These are phyloP conservation scores for Aspergillus puulaauensis DNA, from an alignment of 2,329 filamentous ascomycete species.

Conservation along the genomic window DNA sequence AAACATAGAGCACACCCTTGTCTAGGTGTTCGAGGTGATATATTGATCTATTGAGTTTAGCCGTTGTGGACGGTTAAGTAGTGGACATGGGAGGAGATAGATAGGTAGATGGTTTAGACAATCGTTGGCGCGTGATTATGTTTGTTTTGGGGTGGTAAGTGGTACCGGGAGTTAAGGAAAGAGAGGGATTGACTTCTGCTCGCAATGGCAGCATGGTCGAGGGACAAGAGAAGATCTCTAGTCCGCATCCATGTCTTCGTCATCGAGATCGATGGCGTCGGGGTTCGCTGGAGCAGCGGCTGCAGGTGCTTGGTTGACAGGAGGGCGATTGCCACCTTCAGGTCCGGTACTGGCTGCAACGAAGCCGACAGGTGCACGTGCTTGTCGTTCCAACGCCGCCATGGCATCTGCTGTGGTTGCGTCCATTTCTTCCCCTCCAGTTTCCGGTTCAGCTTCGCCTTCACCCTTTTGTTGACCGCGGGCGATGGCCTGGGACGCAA, in stretches of 20 bases:
- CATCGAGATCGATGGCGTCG: conserved; percentile 82
- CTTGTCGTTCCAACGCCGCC: conserved; percentile 82
- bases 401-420: conserved; percentile 70
- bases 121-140: neutral
- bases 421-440: conserved; percentile 45
- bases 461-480: conserved; percentile 63
- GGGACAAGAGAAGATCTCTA: conserved; percentile 12
- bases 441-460: conserved; percentile 26
- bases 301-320: conserved; percentile 27
- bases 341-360: conserved; percentile 80
- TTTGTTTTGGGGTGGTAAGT: neutral
- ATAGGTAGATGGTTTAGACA: neutral
- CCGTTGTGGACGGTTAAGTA: neutral
- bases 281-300: conserved; percentile 64
- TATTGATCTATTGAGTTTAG: neutral
- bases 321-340: conserved; percentile 58
- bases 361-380: conserved; percentile 85
- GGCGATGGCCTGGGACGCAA: conserved; percentile 90
- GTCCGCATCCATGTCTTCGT: conserved; percentile 53
- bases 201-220: neutral
- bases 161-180: neutral
- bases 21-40: neutral
- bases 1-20: neutral
- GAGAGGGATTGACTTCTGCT: neutral
- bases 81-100: neutral